These are phyloP conservation scores for Haematococcus lacustris DNA, from an alignment of 139 green algal species.

Conservation along the genomic window DNA sequence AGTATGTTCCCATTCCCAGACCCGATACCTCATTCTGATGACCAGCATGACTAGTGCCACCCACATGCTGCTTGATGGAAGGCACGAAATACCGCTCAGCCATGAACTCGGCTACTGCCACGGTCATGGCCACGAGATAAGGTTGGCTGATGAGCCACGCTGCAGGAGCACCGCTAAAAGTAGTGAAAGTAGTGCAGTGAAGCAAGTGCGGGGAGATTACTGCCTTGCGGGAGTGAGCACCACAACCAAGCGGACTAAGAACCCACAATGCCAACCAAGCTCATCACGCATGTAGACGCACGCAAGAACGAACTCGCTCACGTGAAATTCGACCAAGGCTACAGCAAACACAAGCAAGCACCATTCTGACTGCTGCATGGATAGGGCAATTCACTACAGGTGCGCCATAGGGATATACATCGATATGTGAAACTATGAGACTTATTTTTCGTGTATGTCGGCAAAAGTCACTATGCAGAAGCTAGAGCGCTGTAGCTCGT, in stretches of 20 bases:
- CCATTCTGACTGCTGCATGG: too few species aligned
- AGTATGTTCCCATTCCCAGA: too few species aligned
- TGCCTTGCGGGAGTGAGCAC: too few species aligned
- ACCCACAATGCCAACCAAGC: slow-evolving; percentile 49
- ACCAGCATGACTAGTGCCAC: too few species aligned
- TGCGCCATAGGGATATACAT: too few species aligned
- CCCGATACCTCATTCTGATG: too few species aligned
- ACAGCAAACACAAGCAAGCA: background rate
- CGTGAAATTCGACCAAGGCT: slow-evolving; percentile 54
- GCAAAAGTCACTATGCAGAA: too few species aligned
- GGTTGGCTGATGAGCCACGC: slow-evolving; percentile 27
- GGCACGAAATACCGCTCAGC: slow-evolving; percentile 13
- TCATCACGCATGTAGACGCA: slow-evolving; percentile 36
- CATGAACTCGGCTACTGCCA: slow-evolving; percentile 16
- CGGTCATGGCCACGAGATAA: slow-evolving; percentile 22
- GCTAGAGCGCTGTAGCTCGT: too few species aligned
- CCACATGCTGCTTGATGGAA: background rate
- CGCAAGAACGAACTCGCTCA: slow-evolving; percentile 56
- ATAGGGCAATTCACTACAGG: too few species aligned
- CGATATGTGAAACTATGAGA: too few species aligned
- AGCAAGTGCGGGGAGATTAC: too few species aligned
- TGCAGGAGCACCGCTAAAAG: background rate
- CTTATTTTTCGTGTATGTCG: too few species aligned
- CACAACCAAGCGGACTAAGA: background rate
- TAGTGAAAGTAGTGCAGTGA: background rate